phyloP scores from a whole-genome alignment of 2,329 filamentous ascomycete species.

The Pyrenochaeta sp. region DNA sequence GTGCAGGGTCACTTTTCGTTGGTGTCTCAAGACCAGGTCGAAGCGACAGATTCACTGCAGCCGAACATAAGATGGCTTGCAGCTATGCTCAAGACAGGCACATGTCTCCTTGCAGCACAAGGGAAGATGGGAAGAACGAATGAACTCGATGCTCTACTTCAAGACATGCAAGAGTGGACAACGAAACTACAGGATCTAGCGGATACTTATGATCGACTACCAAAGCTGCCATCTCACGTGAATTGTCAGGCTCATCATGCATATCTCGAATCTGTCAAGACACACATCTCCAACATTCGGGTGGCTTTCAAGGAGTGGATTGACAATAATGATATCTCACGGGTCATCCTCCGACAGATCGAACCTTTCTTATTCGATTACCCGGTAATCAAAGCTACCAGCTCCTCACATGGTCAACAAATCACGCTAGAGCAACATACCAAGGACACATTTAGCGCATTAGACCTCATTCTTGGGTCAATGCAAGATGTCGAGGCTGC shows the following conservation, averaged over 20 bases:
- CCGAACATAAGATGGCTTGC: constrained; percentile 66
- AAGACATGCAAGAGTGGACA: constrained; percentile 37
- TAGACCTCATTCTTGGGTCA: constrained; percentile 79
- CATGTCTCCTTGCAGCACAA: constrained; percentile 71
- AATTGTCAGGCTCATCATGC: constrained; percentile 27
- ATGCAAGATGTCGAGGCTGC: constrained; percentile 75
- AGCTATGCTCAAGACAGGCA: constrained; percentile 70
- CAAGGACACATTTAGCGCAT: constrained; percentile 67
- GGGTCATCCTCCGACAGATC: constrained; percentile 65
- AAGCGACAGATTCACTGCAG: constrained; percentile 21
- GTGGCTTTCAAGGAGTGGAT: constrained; percentile 27
- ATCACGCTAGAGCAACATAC: constrained; percentile 59
- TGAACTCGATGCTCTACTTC: constrained; percentile 36
- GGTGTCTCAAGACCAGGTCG: constrained; percentile 17
- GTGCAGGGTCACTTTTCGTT: constrained; percentile 22
- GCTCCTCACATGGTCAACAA: constrained; percentile 7
- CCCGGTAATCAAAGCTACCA: constrained; percentile 6
- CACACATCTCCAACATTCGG: constrained; percentile 24
- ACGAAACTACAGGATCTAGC: constrained; percentile 23
- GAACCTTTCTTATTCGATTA: constrained; percentile 65
- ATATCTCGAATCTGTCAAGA: constrained; percentile 22
- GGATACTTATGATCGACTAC: constrained; percentile 26
- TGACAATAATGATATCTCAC: constrained; percentile 33
- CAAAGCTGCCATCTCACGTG: constrained; percentile 37
- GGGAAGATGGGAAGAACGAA: constrained; percentile 65